Evolutionary conservation across 192 early-diverging fungal genomes (phyloP).

Genomic region (Coemansia sp.): DNA sequence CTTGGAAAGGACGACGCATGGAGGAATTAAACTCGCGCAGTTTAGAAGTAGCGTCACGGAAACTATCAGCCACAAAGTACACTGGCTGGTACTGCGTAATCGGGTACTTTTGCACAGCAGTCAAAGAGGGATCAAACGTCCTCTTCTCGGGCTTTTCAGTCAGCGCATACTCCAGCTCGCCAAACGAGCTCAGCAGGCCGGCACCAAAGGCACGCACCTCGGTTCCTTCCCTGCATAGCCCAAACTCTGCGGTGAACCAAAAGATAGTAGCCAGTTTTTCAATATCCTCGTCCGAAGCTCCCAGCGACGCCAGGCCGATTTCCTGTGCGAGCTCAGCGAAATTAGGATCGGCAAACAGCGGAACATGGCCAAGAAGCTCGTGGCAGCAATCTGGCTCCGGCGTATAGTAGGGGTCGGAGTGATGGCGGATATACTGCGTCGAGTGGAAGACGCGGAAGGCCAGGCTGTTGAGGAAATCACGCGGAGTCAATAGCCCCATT

Average conservation of each 20-base stretch:
- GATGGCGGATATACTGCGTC: constrained; percentile 97
- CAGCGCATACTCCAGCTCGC: constrained; percentile 90
- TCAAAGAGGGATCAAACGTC: constrained; percentile 84
- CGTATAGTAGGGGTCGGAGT: constrained; percentile 87
- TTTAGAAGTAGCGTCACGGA: constrained; percentile 89
- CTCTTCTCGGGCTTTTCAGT: constrained; percentile 76
- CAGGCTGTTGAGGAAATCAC: constrained; percentile 95
- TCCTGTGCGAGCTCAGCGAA: constrained; percentile 95
- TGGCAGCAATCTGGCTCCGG: constrained; percentile 97
- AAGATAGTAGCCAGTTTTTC: constrained; percentile 87
- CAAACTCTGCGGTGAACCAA: constrained; percentile 97
- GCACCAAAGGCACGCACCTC: constrained; percentile 88
- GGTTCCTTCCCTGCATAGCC: constrained; percentile 71
- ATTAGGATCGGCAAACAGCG: constrained; percentile 78
- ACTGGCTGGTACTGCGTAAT: constrained; percentile 93
- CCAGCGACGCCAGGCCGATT: constrained; percentile 91
- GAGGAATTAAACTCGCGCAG: constrained; percentile 80
- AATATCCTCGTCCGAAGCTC: constrained; percentile 89
- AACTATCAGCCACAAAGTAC: constrained; percentile 95
- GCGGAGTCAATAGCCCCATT: constrained; percentile 87
- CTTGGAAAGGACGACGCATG: constrained; percentile 83
- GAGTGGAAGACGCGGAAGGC: constrained; percentile 97
- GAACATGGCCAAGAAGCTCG: constrained; percentile 90
- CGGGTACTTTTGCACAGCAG: constrained; percentile 73
- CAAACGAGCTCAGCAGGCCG: constrained; percentile 90